phyloP scores from a whole-genome alignment of 2,329 filamentous ascomycete species.

The Emericellopsis atlantica region DNA sequence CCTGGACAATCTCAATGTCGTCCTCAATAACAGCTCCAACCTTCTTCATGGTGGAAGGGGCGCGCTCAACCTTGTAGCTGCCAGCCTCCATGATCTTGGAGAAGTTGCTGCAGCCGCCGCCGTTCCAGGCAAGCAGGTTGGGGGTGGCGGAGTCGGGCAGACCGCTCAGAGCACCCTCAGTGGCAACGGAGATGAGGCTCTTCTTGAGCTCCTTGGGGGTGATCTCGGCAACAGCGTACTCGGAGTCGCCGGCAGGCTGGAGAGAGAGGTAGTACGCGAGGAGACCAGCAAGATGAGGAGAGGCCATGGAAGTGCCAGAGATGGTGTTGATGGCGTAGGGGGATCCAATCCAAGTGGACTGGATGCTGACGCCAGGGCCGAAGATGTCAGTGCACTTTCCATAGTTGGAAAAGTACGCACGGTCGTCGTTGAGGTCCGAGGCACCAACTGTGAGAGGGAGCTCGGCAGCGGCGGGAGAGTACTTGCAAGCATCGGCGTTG shows the following conservation, averaged over 20 bases:
- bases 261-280: slow-evolving; percentile 97
- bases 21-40: slow-evolving; percentile 48
- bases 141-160: slow-evolving; percentile 68
- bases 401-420: slow-evolving; percentile 99
- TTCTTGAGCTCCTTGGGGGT: slow-evolving; percentile 91
- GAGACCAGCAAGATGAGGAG: slow-evolving; percentile 90
- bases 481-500: slow-evolving; percentile 98
- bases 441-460: slow-evolving; percentile 85
- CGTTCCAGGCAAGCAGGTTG: slow-evolving; percentile 98
- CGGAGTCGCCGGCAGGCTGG: slow-evolving; percentile 80
- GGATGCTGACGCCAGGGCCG: slow-evolving; percentile 89
- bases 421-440: slow-evolving; percentile 83
- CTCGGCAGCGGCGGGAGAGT: slow-evolving; percentile 91
- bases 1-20: slow-evolving; percentile 45
- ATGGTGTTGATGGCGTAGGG: slow-evolving; percentile 97
- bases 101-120: slow-evolving; percentile 89
- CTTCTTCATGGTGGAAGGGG: slow-evolving; percentile 38
- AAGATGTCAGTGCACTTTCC: slow-evolving; percentile 99
- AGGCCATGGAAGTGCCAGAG: slow-evolving; percentile 98
- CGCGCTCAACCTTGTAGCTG: slow-evolving; percentile 48
- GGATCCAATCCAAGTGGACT: slow-evolving; percentile 97
- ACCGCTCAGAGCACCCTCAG: slow-evolving; percentile 63
- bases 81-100: slow-evolving; percentile 64
- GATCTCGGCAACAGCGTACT: slow-evolving; percentile 79
- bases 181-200: slow-evolving; percentile 73